Conservation (phyloP, 129 eudicot species). For the Sambucus nigra region DNA sequence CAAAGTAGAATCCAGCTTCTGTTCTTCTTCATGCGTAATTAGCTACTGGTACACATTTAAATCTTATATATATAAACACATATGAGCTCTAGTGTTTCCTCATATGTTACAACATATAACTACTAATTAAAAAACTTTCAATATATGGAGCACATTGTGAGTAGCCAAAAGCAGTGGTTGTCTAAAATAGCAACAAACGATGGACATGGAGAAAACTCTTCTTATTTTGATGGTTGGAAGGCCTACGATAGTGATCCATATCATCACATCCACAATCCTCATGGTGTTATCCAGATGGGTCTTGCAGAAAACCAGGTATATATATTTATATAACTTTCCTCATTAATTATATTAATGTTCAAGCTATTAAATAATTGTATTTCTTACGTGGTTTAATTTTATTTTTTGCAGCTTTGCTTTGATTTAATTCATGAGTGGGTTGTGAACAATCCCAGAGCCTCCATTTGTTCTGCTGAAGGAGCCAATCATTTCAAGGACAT, state of each 20-base stretch:
- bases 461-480: constrained; percentile 37
- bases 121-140: background rate
- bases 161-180: constrained; percentile 15
- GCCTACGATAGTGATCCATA: constrained; percentile 47
- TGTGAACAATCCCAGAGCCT: constrained; percentile 28
- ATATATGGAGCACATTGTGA: background rate
- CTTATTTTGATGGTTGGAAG: constrained; percentile 60
- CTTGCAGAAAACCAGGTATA: constrained; percentile 52
- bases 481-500: constrained; percentile 23
- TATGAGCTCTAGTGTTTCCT: background rate
- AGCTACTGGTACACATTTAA: too few relatives aligned
- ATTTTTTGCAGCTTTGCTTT: constrained; percentile 30
- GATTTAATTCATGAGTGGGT: constrained; percentile 36
- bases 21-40: too few relatives aligned
- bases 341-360: too few relatives aligned
- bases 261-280: constrained; percentile 31
- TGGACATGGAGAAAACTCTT: constrained; percentile 59
- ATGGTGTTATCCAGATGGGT: constrained; percentile 60
- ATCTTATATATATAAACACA: background rate
- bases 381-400: too few relatives aligned
- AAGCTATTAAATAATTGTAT: too few relatives aligned
- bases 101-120: background rate
- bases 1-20: too few relatives aligned
- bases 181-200: constrained; percentile 40
- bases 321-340: background rate